Conservation (phyloP, 495 filamentous ascomycete genomes). For the Elasticomyces elasticus region DNA sequence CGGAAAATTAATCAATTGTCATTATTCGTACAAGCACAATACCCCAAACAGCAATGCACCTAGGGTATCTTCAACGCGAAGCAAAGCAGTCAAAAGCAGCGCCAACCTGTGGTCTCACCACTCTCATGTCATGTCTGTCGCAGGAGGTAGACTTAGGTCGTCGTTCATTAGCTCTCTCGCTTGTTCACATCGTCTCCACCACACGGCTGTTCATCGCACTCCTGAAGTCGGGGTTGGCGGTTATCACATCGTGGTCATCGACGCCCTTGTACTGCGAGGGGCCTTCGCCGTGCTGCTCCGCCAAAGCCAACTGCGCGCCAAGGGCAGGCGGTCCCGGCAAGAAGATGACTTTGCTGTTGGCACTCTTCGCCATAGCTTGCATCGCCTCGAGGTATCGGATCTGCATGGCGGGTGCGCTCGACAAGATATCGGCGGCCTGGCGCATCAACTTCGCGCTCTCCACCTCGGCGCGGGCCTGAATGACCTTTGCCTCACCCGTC, state of each 20-base stretch:
- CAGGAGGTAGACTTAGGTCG: no score
- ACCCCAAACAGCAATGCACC: no score
- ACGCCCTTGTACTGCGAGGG: slow-evolving; percentile 42
- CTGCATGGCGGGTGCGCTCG: slow-evolving; percentile 93
- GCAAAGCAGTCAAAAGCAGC: no score
- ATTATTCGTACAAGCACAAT: no score
- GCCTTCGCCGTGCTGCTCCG: slow-evolving; percentile 47
- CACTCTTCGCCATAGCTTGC: slow-evolving; percentile 95
- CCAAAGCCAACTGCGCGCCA: slow-evolving; percentile 5
- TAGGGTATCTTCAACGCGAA: no score
- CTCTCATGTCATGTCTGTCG: no score
- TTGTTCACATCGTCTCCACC: slow-evolving; percentile 68
- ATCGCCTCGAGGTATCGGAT: slow-evolving; percentile 98
- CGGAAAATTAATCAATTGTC: no score
- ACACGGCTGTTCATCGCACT: slow-evolving; percentile 74
- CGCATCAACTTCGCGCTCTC: slow-evolving; percentile 96
- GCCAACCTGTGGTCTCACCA: no score
- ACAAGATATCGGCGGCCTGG: slow-evolving; percentile 92
- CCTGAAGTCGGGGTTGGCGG: slow-evolving; percentile 54
- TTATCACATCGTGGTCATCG: slow-evolving; percentile 31
- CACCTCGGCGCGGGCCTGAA: slow-evolving; percentile 91
- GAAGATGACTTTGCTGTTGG: slow-evolving; percentile 97
- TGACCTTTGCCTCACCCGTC: slow-evolving; percentile 97
- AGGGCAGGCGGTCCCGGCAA: slow-evolving; percentile 42
- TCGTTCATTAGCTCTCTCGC: not conserved